phyloP scores from a whole-genome alignment of 1,139 yeast genomes.

The Protomyces macrosporus region DNA sequence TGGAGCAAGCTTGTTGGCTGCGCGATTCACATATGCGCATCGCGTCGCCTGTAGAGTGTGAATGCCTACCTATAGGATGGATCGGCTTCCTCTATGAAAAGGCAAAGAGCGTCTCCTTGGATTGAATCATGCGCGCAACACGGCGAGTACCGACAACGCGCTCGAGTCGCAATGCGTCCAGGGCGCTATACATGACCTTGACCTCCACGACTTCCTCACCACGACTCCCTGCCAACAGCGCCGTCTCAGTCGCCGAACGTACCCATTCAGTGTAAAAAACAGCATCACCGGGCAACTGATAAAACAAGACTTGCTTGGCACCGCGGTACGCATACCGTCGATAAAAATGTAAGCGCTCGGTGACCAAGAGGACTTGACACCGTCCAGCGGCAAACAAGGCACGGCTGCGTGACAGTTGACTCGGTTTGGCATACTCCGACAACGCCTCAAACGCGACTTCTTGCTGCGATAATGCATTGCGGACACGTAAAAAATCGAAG shows the following conservation, averaged over 20 bases:
- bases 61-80: no score
- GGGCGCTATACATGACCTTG: slow-evolving; percentile 63
- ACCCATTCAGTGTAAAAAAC: slow-evolving; percentile 73
- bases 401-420: slow-evolving; percentile 66
- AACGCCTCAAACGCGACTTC: slow-evolving; percentile 51
- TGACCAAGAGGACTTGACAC: slow-evolving; percentile 68
- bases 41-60: background rate
- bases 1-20: background rate
- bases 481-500: slow-evolving; percentile 74
- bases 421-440: slow-evolving; percentile 75
- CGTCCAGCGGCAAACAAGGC: slow-evolving; percentile 60
- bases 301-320: slow-evolving; percentile 75
- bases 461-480: slow-evolving; percentile 55
- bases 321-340: slow-evolving; percentile 80
- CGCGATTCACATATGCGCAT: background rate
- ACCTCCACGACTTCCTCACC: slow-evolving; percentile 45
- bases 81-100: slow-evolving; percentile 26
- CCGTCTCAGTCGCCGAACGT: slow-evolving; percentile 45
- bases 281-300: slow-evolving; percentile 82
- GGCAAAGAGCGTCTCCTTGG: slow-evolving; percentile 33
- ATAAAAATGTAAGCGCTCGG: slow-evolving; percentile 90
- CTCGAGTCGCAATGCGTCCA: slow-evolving; percentile 77
- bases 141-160: slow-evolving; percentile 78
- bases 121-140: slow-evolving; percentile 40
- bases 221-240: slow-evolving; percentile 36